A percentile compares a stretch with the other conserved stretches of the same genome.
Conservation (phyloP, 306 rosid genomes). For the Quercus agrifolia region DNA sequence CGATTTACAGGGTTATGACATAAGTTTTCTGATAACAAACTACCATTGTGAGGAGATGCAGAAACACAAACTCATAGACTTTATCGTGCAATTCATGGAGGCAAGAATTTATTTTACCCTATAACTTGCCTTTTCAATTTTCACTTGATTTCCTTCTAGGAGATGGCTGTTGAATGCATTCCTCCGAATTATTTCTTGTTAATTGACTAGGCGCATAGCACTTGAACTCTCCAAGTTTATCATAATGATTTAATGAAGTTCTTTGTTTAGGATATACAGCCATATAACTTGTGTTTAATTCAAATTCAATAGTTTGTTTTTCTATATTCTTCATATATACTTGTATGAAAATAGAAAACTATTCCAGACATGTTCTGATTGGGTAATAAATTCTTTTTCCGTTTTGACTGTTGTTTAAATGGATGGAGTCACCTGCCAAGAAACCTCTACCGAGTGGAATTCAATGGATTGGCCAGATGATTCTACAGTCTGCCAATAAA, state of each 20-base stretch:
- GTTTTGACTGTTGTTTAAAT: neutral
- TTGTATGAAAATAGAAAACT: neutral
- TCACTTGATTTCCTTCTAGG: neutral
- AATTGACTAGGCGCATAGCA: neutral
- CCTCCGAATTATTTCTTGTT: neutral
- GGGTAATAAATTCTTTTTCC: neutral
- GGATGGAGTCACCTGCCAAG: neutral
- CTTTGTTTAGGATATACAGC: neutral
- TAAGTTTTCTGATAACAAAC: slow-evolving; percentile 94
- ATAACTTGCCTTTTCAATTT: slow-evolving; percentile 14
- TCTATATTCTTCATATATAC: neutral
- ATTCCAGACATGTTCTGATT: neutral
- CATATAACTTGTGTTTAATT: neutral
- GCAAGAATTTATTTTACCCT: slow-evolving; percentile 48
- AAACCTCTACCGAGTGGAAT: no score
- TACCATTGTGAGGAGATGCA: slow-evolving; percentile 97
- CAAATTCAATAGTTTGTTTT: neutral
- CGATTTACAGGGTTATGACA: slow-evolving; percentile 84
- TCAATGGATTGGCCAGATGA: neutral
- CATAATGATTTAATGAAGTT: neutral
- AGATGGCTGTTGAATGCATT: neutral
- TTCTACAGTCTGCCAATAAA: neutral
- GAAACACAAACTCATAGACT: slow-evolving; percentile 93
- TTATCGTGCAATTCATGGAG: slow-evolving; percentile 98
- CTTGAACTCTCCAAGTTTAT: neutral